Conservation (phyloP, 2,329 filamentous ascomycete species). For the Fusarium lateritium region DNA sequence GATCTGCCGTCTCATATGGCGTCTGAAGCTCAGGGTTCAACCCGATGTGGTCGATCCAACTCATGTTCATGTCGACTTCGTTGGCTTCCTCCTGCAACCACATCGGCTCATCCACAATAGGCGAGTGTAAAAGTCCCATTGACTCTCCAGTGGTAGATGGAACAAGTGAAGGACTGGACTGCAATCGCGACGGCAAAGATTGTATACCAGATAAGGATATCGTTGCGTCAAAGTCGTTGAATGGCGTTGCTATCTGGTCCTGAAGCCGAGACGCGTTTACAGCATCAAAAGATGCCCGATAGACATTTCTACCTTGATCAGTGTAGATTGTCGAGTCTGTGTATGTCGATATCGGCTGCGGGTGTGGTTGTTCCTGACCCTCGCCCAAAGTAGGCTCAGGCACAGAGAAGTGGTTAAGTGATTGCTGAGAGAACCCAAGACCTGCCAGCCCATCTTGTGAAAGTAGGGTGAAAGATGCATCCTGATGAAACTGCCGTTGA, state of each 20-base stretch:
- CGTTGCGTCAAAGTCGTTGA: slow-evolving; percentile 7
- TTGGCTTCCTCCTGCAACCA: slow-evolving; percentile 3
- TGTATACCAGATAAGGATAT: slow-evolving; percentile 7
- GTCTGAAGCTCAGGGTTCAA: slow-evolving; percentile 21
- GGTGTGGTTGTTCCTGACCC: neutral
- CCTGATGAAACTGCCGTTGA: neutral
- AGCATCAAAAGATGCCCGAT: neutral
- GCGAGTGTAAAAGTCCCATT: slow-evolving; percentile 15
- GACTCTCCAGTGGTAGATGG: slow-evolving; percentile 35
- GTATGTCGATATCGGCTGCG: neutral
- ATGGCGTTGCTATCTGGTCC: neutral
- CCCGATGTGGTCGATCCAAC: slow-evolving; percentile 22
- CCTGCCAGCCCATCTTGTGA: neutral
- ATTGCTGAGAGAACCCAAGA: neutral
- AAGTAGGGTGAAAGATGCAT: neutral
- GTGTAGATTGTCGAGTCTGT: neutral
- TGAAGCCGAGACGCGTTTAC: neutral
- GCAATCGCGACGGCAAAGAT: slow-evolving; percentile 15
- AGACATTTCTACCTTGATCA: neutral
- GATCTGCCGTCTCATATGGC: neutral
- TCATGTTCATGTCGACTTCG: slow-evolving; percentile 5
- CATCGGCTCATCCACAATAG: slow-evolving; percentile 11
- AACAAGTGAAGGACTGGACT: slow-evolving; percentile 31
- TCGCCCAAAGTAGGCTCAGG: neutral
- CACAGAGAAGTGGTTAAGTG: neutral